Evolutionary conservation across 1,284 basidiomycete species (phyloP).

Genomic region (Trametes pubescens): DNA sequence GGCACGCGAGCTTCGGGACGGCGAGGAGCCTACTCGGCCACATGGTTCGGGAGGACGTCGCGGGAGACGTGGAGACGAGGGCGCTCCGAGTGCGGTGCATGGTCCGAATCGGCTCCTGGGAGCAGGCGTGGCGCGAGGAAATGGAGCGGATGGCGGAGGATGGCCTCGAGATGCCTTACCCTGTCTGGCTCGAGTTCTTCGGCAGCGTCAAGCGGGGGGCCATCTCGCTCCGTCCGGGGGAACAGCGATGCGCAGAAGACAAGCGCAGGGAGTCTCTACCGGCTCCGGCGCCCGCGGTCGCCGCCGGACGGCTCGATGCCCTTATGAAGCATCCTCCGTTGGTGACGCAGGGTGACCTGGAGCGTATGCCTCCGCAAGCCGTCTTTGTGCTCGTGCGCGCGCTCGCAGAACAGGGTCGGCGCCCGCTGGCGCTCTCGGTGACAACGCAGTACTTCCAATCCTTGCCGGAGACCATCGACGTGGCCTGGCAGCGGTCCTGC

Average conservation of each 20-base stretch:
- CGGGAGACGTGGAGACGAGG: conserved; percentile 42
- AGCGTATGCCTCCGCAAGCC: conserved; percentile 29
- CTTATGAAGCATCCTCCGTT: conserved; percentile 35
- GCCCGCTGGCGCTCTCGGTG: conserved; percentile 37
- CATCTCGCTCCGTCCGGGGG: conserved; percentile 12
- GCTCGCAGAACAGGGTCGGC: conserved; percentile 33
- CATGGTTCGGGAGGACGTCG: conserved; percentile 42
- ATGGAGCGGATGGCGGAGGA: conserved; percentile 18
- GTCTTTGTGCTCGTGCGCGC: conserved; percentile 32
- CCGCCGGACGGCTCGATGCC: conserved; percentile 21
- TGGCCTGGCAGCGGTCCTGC: conserved; percentile 30
- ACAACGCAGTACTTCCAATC: conserved; percentile 39
- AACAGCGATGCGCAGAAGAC: conserved; percentile 1
- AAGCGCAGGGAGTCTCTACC: conserved; percentile 6
- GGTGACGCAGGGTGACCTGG: conserved; percentile 21
- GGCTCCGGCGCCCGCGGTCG: conserved; percentile 18
- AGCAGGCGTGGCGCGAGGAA: conserved; percentile 42
- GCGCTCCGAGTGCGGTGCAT: conserved; percentile 45
- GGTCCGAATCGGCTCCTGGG: conserved; percentile 45
- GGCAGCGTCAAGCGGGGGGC: conserved; percentile 32
- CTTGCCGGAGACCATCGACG: conserved; percentile 35
- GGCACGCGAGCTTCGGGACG: conserved; percentile 41
- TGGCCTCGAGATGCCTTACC: conserved; percentile 33
- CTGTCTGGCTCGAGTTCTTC: conserved; percentile 45
- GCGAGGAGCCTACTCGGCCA: conserved; percentile 39